Base-by-base conservation (phyloP, 139 green algal genomes). In the Tetraselmis chui region DNA sequence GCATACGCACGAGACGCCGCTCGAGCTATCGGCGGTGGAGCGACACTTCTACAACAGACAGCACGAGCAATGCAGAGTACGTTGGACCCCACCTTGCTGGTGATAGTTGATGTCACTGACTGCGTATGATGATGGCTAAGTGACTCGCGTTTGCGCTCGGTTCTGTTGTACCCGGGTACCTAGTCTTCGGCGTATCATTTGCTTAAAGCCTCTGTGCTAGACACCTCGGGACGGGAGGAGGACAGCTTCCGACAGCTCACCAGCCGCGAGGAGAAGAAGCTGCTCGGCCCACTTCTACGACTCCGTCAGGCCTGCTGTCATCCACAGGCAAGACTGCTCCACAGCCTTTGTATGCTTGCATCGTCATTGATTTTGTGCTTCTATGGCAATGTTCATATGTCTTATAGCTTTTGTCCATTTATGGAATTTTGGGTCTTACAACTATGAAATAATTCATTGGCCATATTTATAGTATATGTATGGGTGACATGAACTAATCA, bases 251-350 rank as follows among this genome's bases (percentile, higher is more conserved):
- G 90, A 18, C 32, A 76, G 23, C 83, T 92, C 75, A 91, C 85
- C 0, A n/a, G 30, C 18, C 32, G 31, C n/a, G 89, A 93, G 59
- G 91, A 92, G 80, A 78, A 86, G 5, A 84, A 84, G 31, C 29
- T 95, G 79, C 84, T 97, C 80, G 78, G 82, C 31, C 88, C 89
- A 28, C 86, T 98, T 83, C 84, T 98, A 76, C 86, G 89, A 28
- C 90, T 98, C 83, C 89, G 95, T 23, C 95, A 98, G 85, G 95
- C 95, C 1, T 96, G 91, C 87, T 95, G 92, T 88, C 95, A 98
- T 84, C 95, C 95, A 1, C 94, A 98, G 90, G 91, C 94, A 2
- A 31, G 75, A 1, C 78, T 29, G 45, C 28, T 81, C 24, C 23
- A n/a, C 77, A 80, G 29, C 11, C 59, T n/a, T n/a, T n/a, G n/a